A percentile compares a stretch with the other conserved stretches of the same genome.
Evolutionary conservation across 1,284 basidiomycete species (phyloP).

Genomic region (Microbotryum intermedium): DNA sequence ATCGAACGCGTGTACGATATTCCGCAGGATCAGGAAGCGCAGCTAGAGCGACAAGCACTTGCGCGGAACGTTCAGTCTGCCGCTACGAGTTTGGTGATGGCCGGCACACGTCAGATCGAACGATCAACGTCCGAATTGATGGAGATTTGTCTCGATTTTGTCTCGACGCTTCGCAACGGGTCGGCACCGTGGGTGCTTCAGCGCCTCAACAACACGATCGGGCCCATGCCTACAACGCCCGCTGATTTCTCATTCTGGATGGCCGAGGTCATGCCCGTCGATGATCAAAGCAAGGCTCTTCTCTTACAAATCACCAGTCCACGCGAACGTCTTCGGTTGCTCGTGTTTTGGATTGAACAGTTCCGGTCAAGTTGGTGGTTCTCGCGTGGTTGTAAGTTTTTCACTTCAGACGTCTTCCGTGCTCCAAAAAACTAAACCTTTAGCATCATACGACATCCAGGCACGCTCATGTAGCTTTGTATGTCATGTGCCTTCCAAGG

Average conservation of each 20-base stretch:
- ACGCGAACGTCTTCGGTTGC: conserved; percentile 65
- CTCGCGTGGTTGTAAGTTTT: conserved; percentile 37
- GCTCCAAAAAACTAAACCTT: neutral
- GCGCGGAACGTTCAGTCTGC: conserved; percentile 3
- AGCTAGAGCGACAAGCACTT: conserved; percentile 37
- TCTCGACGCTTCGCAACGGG: conserved; percentile 67
- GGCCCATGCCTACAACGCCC: conserved; percentile 41
- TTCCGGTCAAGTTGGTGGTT: conserved; percentile 60
- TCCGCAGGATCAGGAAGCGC: conserved; percentile 46
- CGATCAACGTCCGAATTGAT: conserved; percentile 60
- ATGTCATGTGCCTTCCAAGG: neutral
- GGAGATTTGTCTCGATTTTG: conserved; percentile 64
- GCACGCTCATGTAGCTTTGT: neutral
- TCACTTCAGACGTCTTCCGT: neutral
- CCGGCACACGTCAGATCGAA: conserved; percentile 29
- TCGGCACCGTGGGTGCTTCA: conserved; percentile 86
- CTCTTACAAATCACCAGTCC: conserved; percentile 81
- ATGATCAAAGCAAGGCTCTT: conserved; percentile 85
- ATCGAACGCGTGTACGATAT: conserved; percentile 63
- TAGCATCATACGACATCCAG: neutral
- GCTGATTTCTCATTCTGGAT: conserved; percentile 80
- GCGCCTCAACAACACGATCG: conserved; percentile 57
- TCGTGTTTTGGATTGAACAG: conserved; percentile 88
- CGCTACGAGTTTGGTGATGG: neutral
- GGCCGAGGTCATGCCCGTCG: conserved; percentile 82